Conservation (phyloP, 495 filamentous ascomycete species). For the Paragyromitra xinjiangensis region DNA sequence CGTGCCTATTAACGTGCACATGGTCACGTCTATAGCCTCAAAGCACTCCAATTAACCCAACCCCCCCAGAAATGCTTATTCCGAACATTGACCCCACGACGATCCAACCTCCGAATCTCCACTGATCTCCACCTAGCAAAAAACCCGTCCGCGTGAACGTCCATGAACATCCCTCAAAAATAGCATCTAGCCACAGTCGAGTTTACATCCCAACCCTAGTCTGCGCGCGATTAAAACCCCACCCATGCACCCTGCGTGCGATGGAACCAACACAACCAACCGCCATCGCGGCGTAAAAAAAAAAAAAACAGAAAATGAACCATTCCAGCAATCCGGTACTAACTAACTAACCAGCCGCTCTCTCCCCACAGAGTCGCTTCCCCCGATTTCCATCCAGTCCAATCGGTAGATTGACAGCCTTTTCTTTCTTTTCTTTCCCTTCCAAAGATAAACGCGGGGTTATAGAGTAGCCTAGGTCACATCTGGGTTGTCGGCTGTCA, state of each 20-base stretch:
- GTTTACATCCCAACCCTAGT: not conserved
- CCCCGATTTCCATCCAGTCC: constrained; percentile 25
- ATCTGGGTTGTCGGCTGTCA: constrained; percentile 15
- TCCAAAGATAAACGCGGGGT: constrained; percentile 50
- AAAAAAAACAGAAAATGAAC: not conserved
- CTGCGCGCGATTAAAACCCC: constrained; percentile 36
- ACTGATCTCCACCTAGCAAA: not conserved
- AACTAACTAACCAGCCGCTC: not conserved
- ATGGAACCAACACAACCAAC: constrained; percentile 33
- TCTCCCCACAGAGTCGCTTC: constrained; percentile 37
- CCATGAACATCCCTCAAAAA: constrained; percentile 21
- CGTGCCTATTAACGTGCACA: constrained; percentile 3
- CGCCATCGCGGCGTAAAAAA: not conserved
- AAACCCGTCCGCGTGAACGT: constrained; percentile 11
- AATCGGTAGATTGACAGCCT: constrained; percentile 38
- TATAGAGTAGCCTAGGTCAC: constrained; percentile 14
- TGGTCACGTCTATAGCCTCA: not conserved
- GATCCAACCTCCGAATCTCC: not conserved
- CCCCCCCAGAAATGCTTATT: not conserved
- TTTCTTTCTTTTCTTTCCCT: constrained; percentile 4
- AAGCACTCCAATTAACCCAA: not conserved
- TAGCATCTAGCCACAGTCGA: constrained; percentile 9
- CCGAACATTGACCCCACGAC: not conserved
- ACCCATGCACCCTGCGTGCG: constrained; percentile 32
- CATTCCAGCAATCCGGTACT: not conserved